Evolutionary conservation across 768 basidiomycete genomes (phyloP).

Genomic region (Daedaleopsis nitida): DNA sequence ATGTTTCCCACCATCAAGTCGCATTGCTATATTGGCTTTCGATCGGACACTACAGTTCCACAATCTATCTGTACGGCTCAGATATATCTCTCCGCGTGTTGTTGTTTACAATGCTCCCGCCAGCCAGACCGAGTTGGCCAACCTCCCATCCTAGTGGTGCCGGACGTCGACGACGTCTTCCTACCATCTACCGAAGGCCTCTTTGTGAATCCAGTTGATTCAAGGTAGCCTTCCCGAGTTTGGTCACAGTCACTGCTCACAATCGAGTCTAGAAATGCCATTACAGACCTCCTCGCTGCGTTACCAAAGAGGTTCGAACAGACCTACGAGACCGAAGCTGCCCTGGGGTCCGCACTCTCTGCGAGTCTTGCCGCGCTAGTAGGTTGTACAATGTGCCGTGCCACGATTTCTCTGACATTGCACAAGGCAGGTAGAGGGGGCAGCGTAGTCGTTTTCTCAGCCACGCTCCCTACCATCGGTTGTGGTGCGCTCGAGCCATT

Average conservation of each 20-base stretch:
- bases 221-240: slow-evolving; percentile 48
- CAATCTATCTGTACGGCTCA: slow-evolving; percentile 73
- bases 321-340: slow-evolving; percentile 53
- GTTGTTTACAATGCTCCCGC: background rate
- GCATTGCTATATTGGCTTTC: slow-evolving; percentile 82
- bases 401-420: background rate
- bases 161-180: slow-evolving; percentile 93
- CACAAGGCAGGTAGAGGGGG: slow-evolving; percentile 71
- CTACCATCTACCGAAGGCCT: slow-evolving; percentile 71
- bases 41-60: slow-evolving; percentile 85
- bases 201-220: slow-evolving; percentile 74
- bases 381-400: background rate
- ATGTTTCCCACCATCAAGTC: slow-evolving; percentile 55
- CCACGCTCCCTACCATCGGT: slow-evolving; percentile 69
- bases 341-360: slow-evolving; percentile 77
- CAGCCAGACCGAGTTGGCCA: slow-evolving; percentile 46
- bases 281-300: slow-evolving; percentile 66
- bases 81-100: background rate
- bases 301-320: slow-evolving; percentile 65
- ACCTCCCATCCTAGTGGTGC: slow-evolving; percentile 74
- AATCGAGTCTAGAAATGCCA: slow-evolving; percentile 42
- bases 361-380: slow-evolving; percentile 64
- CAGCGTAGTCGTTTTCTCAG: slow-evolving; percentile 73
- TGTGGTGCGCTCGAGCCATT: slow-evolving; percentile 64
- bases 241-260: background rate